Percentiles rank a stretch among this genome's conserved stretches.
Evolutionary conservation across 2,329 filamentous ascomycete species (phyloP).

Genomic region (Westerdykella aurantiaca): DNA sequence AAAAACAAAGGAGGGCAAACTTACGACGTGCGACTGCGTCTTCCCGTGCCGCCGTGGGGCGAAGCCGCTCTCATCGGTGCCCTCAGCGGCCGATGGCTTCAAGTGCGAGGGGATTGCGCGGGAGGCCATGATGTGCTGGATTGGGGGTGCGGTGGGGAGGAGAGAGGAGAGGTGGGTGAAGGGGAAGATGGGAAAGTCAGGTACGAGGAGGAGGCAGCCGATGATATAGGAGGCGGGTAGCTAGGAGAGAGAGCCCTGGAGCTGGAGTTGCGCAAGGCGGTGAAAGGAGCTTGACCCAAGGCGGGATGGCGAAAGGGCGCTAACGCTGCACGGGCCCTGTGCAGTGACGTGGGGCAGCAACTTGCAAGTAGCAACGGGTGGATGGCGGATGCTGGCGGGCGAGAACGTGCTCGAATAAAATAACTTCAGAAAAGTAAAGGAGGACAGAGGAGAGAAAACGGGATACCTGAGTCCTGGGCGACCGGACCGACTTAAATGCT

Average conservation of each 20-base stretch:
- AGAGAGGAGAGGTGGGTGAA: slow-evolving; percentile 4
- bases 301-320: neutral
- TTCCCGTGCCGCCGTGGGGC: slow-evolving; percentile 72
- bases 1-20: slow-evolving; percentile 33
- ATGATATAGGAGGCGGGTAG: slow-evolving; percentile 1
- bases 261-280: slow-evolving; percentile 1
- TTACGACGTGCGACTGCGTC: slow-evolving; percentile 79
- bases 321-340: neutral
- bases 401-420: neutral
- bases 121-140: slow-evolving; percentile 56
- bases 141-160: neutral
- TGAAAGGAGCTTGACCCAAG: neutral
- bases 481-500: too few relatives aligned
- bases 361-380: too few relatives aligned
- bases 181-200: slow-evolving; percentile 1
- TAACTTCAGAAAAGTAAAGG: neutral
- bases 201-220: neutral
- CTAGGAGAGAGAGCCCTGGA: neutral
- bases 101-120: slow-evolving; percentile 76
- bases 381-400: too few relatives aligned
- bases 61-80: slow-evolving; percentile 42
- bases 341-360: slow-evolving; percentile 1
- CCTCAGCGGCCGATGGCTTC: slow-evolving; percentile 52
- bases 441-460: too few relatives aligned
- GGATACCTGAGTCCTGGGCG: too few relatives aligned